These are phyloP conservation scores for Metschnikowia vanudenii DNA, from an alignment of 805 yeast species.

Conservation along the genomic window DNA sequence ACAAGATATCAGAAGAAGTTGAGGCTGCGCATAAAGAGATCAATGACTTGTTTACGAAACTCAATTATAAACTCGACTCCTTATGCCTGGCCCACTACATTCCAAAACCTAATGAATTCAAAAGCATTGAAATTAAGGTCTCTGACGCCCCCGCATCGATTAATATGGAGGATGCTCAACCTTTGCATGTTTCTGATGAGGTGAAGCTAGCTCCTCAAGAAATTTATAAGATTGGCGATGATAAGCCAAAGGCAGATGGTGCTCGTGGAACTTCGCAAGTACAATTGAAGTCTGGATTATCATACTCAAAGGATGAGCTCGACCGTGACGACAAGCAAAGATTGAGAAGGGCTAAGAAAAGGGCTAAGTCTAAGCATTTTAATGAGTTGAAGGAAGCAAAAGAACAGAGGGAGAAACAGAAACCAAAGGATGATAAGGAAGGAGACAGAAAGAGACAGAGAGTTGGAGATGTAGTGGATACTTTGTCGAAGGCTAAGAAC, in stretches of 20 bases:
- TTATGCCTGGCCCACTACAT: constrained; percentile 91
- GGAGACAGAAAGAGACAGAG: constrained; percentile 48
- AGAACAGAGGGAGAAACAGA: constrained; percentile 29
- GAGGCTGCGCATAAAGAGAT: constrained; percentile 78
- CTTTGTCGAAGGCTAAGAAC: constrained; percentile 69
- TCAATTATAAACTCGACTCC: constrained; percentile 77
- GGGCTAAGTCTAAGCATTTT: constrained; percentile 64
- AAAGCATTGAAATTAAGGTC: constrained; percentile 75
- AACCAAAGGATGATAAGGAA: constrained; percentile 12
- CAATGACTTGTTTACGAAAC: constrained; percentile 54
- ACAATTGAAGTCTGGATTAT: constrained; percentile 70
- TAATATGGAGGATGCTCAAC: constrained; percentile 95
- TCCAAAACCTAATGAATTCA: constrained; percentile 80
- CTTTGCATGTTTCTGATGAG: constrained; percentile 72
- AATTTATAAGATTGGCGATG: constrained; percentile 59
- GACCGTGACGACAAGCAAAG: constrained; percentile 83
- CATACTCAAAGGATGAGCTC: constrained; percentile 78
- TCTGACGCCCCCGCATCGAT: constrained; percentile 65
- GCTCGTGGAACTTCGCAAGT: constrained; percentile 51
- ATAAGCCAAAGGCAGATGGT: constrained; percentile 30
- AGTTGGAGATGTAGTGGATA: constrained; percentile 63
- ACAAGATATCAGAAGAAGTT: constrained; percentile 60
- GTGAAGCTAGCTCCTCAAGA: constrained; percentile 93
- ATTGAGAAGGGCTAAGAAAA: constrained; percentile 80
- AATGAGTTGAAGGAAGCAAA: constrained; percentile 32